Base-by-base conservation (phyloP, 2,329 filamentous ascomycete genomes). In the Hypocreales sp. region DNA sequence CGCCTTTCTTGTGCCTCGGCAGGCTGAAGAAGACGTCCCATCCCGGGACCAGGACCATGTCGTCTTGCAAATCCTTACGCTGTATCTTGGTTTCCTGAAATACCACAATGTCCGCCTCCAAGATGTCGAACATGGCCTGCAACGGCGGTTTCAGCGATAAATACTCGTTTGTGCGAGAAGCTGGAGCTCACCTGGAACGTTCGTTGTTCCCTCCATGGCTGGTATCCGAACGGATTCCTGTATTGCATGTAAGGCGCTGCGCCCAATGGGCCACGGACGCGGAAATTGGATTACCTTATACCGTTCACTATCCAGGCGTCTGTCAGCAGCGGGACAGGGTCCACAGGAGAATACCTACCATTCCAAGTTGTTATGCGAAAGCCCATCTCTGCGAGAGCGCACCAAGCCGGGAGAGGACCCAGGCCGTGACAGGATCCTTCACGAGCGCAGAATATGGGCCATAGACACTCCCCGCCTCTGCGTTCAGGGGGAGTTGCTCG, bases 1-100 rank as follows among this genome's bases (percentile, higher is more conserved):
- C 55, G 78, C 83, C 87, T 61, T 94, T 95, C 51, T 95, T 95
- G 46, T 92, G 67, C 47, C 77, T 83, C 0, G 90, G 90, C 15
- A 98, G 61, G 47, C 84, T 94, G 55, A 94, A 94, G 54, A 78
- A 93, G 37, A 86, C 86, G 48, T 98, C 90, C 87, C 87, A 98
- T 9, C 90, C 90, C 0, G 81, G 74, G 0, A 95, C 73, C 19
- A 95, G 60, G 8, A 95, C 86, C 83, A 95, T 95, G 41, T 95
- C 90, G 62, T 95, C 90, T 22, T 64, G 67, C 2, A 98, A 60
- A 40, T 94, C 86, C 47, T 93, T 93, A 31, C 79, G 69, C 47
- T 95, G 90, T 22, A 95, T 94, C 55, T 95, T 98, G 23, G 83
- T 76, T 53, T 95, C 90, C 51, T 98, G 90, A 61, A 95, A 84